Evolutionary conservation across 805 yeast species (phyloP).

Genomic region (Nakazawaea wyomingensis): DNA sequence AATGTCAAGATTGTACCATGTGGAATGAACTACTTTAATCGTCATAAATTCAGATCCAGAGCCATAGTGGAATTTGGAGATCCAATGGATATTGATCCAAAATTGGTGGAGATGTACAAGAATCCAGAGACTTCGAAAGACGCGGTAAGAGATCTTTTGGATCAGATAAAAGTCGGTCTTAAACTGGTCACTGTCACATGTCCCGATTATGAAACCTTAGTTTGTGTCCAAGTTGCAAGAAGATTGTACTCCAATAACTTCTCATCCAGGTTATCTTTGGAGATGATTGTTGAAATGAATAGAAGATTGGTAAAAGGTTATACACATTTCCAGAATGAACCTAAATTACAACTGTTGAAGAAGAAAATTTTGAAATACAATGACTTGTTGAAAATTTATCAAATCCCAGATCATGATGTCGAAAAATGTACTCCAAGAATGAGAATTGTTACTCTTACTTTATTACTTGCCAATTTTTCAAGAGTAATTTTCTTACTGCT

Average conservation of each 20-base stretch:
- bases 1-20: conserved; percentile 90
- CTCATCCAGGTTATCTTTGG: conserved; percentile 66
- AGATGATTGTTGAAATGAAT: conserved; percentile 85
- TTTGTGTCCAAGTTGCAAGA: conserved; percentile 88
- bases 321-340: conserved; percentile 64
- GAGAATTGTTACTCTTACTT: conserved; percentile 18
- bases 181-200: conserved; percentile 84
- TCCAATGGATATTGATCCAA: conserved; percentile 64
- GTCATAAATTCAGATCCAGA: conserved; percentile 90
- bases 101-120: conserved; percentile 60
- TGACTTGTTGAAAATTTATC: conserved; percentile 41
- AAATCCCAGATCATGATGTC: conserved; percentile 57
- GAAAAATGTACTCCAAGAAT: conserved; percentile 31
- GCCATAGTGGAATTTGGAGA: conserved; percentile 94
- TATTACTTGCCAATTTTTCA: conserved; percentile 23
- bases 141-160: conserved; percentile 69
- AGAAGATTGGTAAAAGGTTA: conserved; percentile 83
- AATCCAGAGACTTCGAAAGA: conserved; percentile 57
- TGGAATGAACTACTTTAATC: conserved; percentile 96
- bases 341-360: conserved; percentile 56
- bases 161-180: conserved; percentile 64
- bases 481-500: conserved; percentile 52
- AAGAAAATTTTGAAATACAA: conserved; percentile 68
- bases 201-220: conserved; percentile 82
- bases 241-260: conserved; percentile 78